These are phyloP conservation scores for Fusarium mangiferae DNA, from an alignment of 2,329 filamentous ascomycete genomes.

Conservation along the genomic window DNA sequence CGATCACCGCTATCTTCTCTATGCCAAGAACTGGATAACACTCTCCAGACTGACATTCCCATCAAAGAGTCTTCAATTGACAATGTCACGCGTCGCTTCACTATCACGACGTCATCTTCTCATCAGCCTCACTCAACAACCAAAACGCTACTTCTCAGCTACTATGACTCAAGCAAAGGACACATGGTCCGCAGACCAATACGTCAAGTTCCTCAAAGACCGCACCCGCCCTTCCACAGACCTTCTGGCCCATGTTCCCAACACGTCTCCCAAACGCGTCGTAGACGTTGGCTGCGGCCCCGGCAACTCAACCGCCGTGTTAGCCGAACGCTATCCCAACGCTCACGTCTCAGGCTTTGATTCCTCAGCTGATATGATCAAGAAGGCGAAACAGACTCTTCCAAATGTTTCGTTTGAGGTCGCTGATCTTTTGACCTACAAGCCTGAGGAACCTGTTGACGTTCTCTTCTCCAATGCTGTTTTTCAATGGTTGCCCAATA, in stretches of 20 bases:
- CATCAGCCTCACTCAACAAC: not conserved
- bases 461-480: conserved; percentile 68
- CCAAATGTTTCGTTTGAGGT: conserved; percentile 57
- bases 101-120: conserved; percentile 19
- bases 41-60: not conserved
- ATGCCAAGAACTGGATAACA: not conserved
- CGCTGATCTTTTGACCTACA: conserved; percentile 58
- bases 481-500: conserved; percentile 65
- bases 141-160: not conserved
- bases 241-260: conserved; percentile 59
- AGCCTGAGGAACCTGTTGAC: conserved; percentile 47
- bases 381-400: conserved; percentile 54
- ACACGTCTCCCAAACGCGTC: conserved; percentile 54
- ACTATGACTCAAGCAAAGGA: conserved; percentile 31
- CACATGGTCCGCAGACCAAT: conserved; percentile 65
- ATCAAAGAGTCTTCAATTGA: not conserved
- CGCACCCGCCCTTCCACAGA: conserved; percentile 65
- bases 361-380: conserved; percentile 65
- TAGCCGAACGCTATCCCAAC: conserved; percentile 58
- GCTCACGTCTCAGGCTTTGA: conserved; percentile 63
- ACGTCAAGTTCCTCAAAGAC: conserved; percentile 64
- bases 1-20: fast-evolving
- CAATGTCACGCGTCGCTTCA: conserved; percentile 2
- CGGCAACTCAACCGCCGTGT: conserved; percentile 65
- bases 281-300: conserved; percentile 71